Conservation (phyloP, 495 filamentous ascomycete species). For the Aspergillus sparsus region DNA sequence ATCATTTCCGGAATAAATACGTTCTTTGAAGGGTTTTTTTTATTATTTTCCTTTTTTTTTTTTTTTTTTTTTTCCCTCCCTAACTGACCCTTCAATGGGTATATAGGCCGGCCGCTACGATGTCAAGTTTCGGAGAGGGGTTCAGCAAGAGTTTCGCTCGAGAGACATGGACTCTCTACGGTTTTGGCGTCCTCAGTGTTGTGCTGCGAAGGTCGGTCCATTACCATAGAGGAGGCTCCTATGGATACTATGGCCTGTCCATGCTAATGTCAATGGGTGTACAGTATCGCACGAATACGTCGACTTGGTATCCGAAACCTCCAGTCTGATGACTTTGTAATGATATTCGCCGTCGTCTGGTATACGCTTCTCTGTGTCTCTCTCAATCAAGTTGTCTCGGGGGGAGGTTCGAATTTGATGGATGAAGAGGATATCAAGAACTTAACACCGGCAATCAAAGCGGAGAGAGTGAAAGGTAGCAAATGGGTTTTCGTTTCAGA, state of each 20-base stretch:
- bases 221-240: too few species aligned
- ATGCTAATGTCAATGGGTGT: neutral
- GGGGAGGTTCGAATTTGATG: slow-evolving; percentile 58
- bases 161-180: slow-evolving; percentile 53
- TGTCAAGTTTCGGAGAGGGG: slow-evolving; percentile 39
- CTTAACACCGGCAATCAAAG: slow-evolving; percentile 42
- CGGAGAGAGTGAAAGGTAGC: slow-evolving; percentile 49
- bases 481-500: slow-evolving; percentile 61
- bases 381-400: slow-evolving; percentile 51
- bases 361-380: slow-evolving; percentile 57
- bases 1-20: slow-evolving; percentile 1
- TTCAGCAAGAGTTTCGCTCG: slow-evolving; percentile 37
- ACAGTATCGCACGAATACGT: slow-evolving; percentile 50
- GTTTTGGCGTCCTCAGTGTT: slow-evolving; percentile 45
- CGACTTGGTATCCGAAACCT: slow-evolving; percentile 48
- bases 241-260: too few species aligned
- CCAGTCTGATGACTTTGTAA: slow-evolving; percentile 55
- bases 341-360: slow-evolving; percentile 49
- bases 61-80: neutral
- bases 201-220: slow-evolving; percentile 46
- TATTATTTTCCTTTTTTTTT: slow-evolving; percentile 20
- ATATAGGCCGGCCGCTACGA: slow-evolving; percentile 29
- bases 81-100: neutral
- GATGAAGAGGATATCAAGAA: slow-evolving; percentile 37
- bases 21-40: neutral